Conservation (phyloP, 768 basidiomycete genomes). For the Exsudoporus frostii region DNA sequence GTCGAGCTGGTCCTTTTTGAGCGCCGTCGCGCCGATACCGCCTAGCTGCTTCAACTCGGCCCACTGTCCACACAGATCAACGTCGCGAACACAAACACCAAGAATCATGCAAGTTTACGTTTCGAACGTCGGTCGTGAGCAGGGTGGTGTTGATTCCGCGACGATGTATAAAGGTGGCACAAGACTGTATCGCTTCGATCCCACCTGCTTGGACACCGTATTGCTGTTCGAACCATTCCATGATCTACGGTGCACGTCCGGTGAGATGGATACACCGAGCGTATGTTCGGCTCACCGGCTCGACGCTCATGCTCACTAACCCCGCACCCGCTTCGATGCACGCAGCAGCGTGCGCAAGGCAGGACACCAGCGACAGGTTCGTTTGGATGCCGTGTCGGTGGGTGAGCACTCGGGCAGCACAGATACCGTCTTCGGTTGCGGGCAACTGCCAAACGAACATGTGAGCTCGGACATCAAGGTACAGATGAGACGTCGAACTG, state of each 20-base stretch:
- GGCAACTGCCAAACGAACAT: slow-evolving; percentile 42
- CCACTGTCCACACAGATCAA: slow-evolving; percentile 28
- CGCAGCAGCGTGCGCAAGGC: slow-evolving; percentile 50
- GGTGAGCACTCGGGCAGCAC: slow-evolving; percentile 42
- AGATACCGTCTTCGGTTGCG: slow-evolving; percentile 53
- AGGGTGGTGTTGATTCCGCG: slow-evolving; percentile 40
- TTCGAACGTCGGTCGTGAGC: slow-evolving; percentile 41
- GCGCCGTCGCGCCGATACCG: slow-evolving; percentile 43
- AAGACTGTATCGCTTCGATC: slow-evolving; percentile 45
- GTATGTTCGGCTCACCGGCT: slow-evolving; percentile 38
- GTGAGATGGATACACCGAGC: background rate
- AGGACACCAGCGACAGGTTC: slow-evolving; percentile 52
- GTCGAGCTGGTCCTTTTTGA: slow-evolving; percentile 41
- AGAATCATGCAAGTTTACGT: slow-evolving; percentile 29
- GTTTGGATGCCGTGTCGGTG: slow-evolving; percentile 40
- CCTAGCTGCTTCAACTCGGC: slow-evolving; percentile 39
- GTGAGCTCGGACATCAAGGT: background rate
- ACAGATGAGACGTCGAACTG: slow-evolving; percentile 33
- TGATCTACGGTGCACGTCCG: slow-evolving; percentile 30
- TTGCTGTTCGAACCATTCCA: slow-evolving; percentile 41
- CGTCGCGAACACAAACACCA: background rate
- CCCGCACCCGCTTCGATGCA: slow-evolving; percentile 52
- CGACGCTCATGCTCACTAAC: slow-evolving; percentile 48
- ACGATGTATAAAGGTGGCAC: slow-evolving; percentile 40
- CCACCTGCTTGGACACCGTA: slow-evolving; percentile 23